A percentile compares a stretch with the other conserved stretches of the same genome.
Conservation (phyloP, 352 stramenopile genomes). For the Phytophthora kernoviae region DNA sequence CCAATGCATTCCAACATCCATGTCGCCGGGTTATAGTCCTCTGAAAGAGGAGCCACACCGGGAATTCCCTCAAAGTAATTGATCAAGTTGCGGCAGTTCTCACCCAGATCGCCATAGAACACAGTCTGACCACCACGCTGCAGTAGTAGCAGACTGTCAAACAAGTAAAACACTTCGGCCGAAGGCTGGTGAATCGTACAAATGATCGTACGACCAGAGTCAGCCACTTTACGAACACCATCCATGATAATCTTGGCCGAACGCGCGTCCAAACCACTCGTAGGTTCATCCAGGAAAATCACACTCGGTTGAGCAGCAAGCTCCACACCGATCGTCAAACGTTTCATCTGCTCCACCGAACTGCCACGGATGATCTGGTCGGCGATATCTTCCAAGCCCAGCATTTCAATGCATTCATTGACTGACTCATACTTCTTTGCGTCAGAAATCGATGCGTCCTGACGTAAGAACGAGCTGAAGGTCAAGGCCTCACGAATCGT, state of each 20-base stretch:
- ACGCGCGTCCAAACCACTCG: neutral
- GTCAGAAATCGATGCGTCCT: neutral
- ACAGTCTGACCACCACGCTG: conserved; percentile 32
- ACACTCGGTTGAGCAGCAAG: conserved; percentile 1
- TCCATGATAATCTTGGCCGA: conserved; percentile 4
- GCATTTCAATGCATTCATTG: conserved; percentile 1
- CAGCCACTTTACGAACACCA: neutral
- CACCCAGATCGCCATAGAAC: conserved; percentile 39
- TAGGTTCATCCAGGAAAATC: conserved; percentile 3
- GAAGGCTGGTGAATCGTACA: conserved; percentile 90
- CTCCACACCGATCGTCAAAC: conserved; percentile 2
- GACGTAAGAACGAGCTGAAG: neutral
- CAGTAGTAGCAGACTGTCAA: conserved; percentile 77
- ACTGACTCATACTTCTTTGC: conserved; percentile 1
- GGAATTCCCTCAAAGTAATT: conserved; percentile 32
- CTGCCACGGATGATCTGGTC: conserved; percentile 4
- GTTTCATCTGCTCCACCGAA: conserved; percentile 3
- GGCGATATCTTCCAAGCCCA: neutral
- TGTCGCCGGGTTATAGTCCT: conserved; percentile 39
- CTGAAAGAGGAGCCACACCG: conserved; percentile 13
- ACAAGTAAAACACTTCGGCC: conserved; percentile 73
- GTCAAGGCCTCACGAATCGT: conserved; percentile 1
- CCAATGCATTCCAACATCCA: conserved; percentile 34
- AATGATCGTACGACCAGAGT: conserved; percentile 36
- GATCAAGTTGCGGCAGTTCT: conserved; percentile 27